Base-by-base conservation (phyloP, 73 alveolate species). In the Blepharisma stoltei region DNA sequence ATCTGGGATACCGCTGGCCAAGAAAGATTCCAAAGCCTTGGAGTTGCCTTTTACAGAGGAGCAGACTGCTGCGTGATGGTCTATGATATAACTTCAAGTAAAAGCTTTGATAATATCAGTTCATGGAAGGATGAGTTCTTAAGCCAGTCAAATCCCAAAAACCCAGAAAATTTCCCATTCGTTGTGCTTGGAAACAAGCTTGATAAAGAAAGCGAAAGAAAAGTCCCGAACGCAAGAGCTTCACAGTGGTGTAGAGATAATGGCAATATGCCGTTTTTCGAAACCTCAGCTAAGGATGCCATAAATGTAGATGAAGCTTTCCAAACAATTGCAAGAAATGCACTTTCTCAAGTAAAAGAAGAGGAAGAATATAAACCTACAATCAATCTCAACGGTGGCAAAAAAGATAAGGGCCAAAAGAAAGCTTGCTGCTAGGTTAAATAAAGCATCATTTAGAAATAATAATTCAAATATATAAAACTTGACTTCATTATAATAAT, bases 31-130 rank as follows among this genome's bases (percentile, higher is more conserved):
- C 88, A 95, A 78, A 60, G 92, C 32, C 86, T 95, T 53, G 99
- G 98, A 44, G 98, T 93, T 25, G 95, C 98, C 20, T 96, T 95
- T 88, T 96, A 96, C 78, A 81, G 98, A 89, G 96, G 98, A 48
- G 99, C 99, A 47, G 97, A 95, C 66, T 87, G 95, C 82, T 93
- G 98, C 71, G 97, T 87, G 47, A 84, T 93, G 46, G 96, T 87
- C 27, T 93, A 80, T 75, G 98, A 93, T 70, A 67, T 93, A 44
- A 89, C 97, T 20, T 86, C 84, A 68, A 86, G 91, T 20, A 82
- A 90, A 52, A 80, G 96, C 50, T 95, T 94, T 81, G 97, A 95
- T 44, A 82, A 81, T 71, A 49, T 94, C 47, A 93, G 75, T 44
- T 78, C 87, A 54, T 95, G 99, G 99, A 95, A 89, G 81, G 93